A percentile compares a stretch with the other conserved stretches of the same genome.
These are phyloP conservation scores for Austroboletus eburneus DNA, from an alignment of 768 basidiomycete genomes.

Conservation along the genomic window DNA sequence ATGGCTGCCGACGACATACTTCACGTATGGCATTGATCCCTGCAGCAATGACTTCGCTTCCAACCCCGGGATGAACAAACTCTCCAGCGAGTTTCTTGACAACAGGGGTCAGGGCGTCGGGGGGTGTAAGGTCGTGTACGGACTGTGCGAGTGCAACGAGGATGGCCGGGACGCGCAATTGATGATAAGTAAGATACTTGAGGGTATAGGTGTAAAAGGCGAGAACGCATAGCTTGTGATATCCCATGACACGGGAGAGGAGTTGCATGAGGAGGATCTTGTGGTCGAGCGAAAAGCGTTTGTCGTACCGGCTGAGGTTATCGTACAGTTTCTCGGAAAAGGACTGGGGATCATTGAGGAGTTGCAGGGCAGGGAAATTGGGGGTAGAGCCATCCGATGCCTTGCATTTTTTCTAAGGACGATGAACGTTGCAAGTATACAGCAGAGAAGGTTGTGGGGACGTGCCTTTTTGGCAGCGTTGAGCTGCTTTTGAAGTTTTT, in stretches of 20 bases:
- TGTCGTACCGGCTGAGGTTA: conserved; percentile 78
- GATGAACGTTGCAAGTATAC: conserved; percentile 27
- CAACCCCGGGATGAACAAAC: conserved; percentile 97
- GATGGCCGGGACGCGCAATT: conserved; percentile 88
- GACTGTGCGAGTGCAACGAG: conserved; percentile 93
- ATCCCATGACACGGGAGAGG: conserved; percentile 87
- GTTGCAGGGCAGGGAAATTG: conserved; percentile 91
- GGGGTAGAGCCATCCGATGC: conserved; percentile 31
- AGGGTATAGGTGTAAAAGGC: conserved; percentile 95
- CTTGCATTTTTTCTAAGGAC: conserved; percentile 35
- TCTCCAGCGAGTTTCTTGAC: conserved; percentile 90
- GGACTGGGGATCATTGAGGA: conserved; percentile 92
- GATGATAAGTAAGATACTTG: conserved; percentile 89
- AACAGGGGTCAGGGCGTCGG: conserved; percentile 86
- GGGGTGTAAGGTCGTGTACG: conserved; percentile 92
- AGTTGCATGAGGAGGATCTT: conserved; percentile 97
- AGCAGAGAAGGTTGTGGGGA: background rate
- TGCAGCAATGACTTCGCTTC: conserved; percentile 90
- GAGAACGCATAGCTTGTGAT: conserved; percentile 89
- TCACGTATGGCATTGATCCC: conserved; percentile 96
- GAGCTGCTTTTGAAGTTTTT: conserved; percentile 69
- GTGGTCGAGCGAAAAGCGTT: conserved; percentile 94
- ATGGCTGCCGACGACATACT: conserved; percentile 90
- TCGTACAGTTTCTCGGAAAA: conserved; percentile 94
- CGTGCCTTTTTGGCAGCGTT: conserved; percentile 72